Conservation (phyloP, 768 basidiomycete genomes). For the Boletus barrowsii region DNA sequence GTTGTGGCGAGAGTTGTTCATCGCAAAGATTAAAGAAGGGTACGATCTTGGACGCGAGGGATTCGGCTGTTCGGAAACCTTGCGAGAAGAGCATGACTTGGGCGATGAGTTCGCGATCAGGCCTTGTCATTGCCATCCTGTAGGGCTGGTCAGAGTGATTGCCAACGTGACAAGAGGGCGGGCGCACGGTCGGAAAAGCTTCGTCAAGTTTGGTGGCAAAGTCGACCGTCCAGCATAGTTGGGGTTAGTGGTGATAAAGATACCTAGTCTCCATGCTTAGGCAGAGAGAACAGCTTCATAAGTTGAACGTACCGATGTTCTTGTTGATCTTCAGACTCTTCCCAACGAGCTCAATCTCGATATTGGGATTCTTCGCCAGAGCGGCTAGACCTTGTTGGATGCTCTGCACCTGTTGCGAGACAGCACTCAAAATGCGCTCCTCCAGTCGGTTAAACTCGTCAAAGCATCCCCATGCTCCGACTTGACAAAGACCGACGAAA, state of each 20-base stretch:
- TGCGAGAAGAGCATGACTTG: slow-evolving; percentile 99
- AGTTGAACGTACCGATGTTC: slow-evolving; percentile 68
- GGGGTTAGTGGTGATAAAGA: slow-evolving; percentile 99
- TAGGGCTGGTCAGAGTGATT: slow-evolving; percentile 9
- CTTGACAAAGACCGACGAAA: slow-evolving; percentile 97
- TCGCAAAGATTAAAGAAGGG: slow-evolving; percentile 99
- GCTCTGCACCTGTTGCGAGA: slow-evolving; percentile 98
- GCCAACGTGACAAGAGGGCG: background rate
- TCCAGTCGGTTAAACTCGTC: slow-evolving; percentile 98
- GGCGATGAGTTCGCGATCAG: slow-evolving; percentile 96
- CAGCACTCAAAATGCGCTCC: slow-evolving; percentile 95
- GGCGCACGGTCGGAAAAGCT: slow-evolving; percentile 88
- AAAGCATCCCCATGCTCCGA: slow-evolving; percentile 98
- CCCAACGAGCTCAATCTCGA: slow-evolving; percentile 93
- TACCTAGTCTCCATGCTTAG: slow-evolving; percentile 48
- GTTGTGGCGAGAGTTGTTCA: slow-evolving; percentile 94
- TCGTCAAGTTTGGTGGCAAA: slow-evolving; percentile 82
- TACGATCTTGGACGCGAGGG: slow-evolving; percentile 96
- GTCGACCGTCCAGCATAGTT: slow-evolving; percentile 97
- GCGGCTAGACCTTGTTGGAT: slow-evolving; percentile 95
- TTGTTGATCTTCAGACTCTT: slow-evolving; percentile 90
- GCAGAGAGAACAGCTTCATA: background rate
- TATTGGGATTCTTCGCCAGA: slow-evolving; percentile 76
- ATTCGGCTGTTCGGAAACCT: slow-evolving; percentile 97
- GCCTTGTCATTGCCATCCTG: slow-evolving; percentile 99